Percentiles rank a stretch among this genome's conserved stretches.
phyloP scores from a whole-genome alignment of 192 early-diverging fungal species.

The Thamnidium elegans region DNA sequence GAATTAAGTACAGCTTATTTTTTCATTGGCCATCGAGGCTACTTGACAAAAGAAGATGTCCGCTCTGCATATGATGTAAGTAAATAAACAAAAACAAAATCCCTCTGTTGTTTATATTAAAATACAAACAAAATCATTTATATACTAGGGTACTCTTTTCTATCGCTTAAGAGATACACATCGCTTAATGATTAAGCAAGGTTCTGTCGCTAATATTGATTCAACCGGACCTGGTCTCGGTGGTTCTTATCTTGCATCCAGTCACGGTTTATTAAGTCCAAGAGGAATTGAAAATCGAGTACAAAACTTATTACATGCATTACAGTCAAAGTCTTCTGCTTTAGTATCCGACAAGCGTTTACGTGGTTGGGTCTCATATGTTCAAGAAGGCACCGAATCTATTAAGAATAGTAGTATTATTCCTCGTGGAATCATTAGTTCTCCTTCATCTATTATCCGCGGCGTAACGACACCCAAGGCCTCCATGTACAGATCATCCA shows the following conservation, averaged over 20 bases:
- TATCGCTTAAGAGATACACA: neutral
- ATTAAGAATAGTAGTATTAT: neutral
- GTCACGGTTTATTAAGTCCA: neutral
- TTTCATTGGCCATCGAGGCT: constrained; percentile 15
- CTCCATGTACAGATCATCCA: neutral
- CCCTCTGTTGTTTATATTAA: neutral
- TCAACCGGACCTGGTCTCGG: too few species aligned
- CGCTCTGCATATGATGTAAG: constrained; percentile 17
- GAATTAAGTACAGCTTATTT: constrained; percentile 17
- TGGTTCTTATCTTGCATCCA: too few species aligned
- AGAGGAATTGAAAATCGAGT: neutral
- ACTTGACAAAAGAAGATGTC: constrained; percentile 9
- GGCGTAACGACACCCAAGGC: neutral
- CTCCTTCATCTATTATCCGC: neutral
- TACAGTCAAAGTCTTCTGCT: neutral
- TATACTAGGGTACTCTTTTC: neutral
- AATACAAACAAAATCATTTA: neutral
- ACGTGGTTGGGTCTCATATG: neutral
- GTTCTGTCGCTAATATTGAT: neutral
- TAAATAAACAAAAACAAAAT: neutral
- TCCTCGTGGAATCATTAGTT: neutral
- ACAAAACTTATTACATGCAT: neutral
- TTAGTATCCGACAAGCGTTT: neutral
- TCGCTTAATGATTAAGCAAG: neutral
- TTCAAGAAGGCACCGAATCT: neutral